Evolutionary conservation across 2,329 filamentous ascomycete species (phyloP).

Genomic region (Cladosporium sp.): DNA sequence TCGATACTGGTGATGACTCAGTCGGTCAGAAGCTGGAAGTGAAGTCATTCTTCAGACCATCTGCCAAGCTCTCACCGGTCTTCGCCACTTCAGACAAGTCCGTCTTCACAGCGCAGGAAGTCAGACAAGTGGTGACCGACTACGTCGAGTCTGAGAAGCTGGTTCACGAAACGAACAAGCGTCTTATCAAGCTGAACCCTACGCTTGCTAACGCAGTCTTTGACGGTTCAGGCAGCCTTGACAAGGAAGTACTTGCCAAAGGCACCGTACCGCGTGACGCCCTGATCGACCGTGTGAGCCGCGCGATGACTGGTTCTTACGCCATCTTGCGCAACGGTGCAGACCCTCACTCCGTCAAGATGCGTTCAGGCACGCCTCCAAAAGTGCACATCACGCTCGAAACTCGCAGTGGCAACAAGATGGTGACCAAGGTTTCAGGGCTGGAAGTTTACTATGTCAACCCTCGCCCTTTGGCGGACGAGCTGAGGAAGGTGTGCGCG

Average conservation of each 20-base stretch:
- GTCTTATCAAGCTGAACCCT: constrained; percentile 63
- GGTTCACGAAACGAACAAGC: constrained; percentile 59
- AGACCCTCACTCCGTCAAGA: constrained; percentile 52
- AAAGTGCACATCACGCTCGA: constrained; percentile 63
- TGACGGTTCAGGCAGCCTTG: constrained; percentile 53
- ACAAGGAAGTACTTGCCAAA: constrained; percentile 59
- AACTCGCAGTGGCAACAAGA: constrained; percentile 67
- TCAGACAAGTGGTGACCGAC: constrained; percentile 58
- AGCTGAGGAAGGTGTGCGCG: constrained; percentile 67
- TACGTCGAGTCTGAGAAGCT: constrained; percentile 63
- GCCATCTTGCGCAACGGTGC: constrained; percentile 56
- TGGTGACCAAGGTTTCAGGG: constrained; percentile 63
- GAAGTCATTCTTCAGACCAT: constrained; percentile 58
- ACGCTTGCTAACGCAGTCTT: constrained; percentile 65
- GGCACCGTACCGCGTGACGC: constrained; percentile 62
- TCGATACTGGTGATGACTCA: constrained; percentile 42
- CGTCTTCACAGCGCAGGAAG: constrained; percentile 62
- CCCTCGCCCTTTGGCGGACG: constrained; percentile 63
- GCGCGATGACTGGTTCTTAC: constrained; percentile 59
- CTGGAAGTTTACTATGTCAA: constrained; percentile 64
- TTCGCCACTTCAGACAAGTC: constrained; percentile 51
- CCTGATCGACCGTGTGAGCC: constrained; percentile 60
- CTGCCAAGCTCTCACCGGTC: constrained; percentile 58
- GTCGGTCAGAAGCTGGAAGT: constrained; percentile 54
- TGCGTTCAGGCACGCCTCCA: constrained; percentile 62